Evolutionary conservation across 805 yeast species (phyloP).

Genomic region (Pichia eremophila): DNA sequence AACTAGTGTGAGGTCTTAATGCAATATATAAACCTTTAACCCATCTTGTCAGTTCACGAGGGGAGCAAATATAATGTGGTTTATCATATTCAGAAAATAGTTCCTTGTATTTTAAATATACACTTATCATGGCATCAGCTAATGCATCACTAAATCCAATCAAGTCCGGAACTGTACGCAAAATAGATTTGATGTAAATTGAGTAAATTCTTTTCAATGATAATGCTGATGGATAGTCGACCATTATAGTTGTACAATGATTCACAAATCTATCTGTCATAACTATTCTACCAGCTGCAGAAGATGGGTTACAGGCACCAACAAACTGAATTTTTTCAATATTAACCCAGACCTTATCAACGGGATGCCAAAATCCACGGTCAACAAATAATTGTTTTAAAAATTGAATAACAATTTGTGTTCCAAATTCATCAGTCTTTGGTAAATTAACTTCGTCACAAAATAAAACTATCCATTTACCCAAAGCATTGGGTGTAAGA

Average conservation of each 20-base stretch:
- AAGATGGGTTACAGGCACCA: conserved; percentile 93
- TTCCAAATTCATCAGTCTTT: conserved; percentile 55
- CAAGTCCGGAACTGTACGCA: conserved; percentile 53
- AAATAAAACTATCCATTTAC: conserved; percentile 70
- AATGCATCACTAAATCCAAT: conserved; percentile 43
- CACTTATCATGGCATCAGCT: conserved; percentile 56
- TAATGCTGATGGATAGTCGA: conserved; percentile 63
- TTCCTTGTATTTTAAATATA: conserved; percentile 39
- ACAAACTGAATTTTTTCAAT: conserved; percentile 65
- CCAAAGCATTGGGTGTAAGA: conserved; percentile 50
- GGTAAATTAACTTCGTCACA: conserved; percentile 92
- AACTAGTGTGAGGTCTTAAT: conserved; percentile 14
- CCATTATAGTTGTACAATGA: conserved; percentile 55
- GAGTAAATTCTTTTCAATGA: conserved; percentile 63
- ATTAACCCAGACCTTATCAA: conserved; percentile 55
- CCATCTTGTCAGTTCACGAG: conserved; percentile 90
- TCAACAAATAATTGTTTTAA: conserved; percentile 67
- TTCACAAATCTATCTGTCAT: conserved; percentile 56
- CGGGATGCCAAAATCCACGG: conserved; percentile 66
- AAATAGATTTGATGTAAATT: conserved; percentile 44
- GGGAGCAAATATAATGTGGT: conserved; percentile 69
- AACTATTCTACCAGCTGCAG: conserved; percentile 62
- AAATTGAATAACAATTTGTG: conserved; percentile 63
- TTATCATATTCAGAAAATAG: conserved; percentile 31
- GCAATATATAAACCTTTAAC: conserved; percentile 54